Conservation (phyloP, 108 stramenopile genomes). For the Cyclotella cryptica region DNA sequence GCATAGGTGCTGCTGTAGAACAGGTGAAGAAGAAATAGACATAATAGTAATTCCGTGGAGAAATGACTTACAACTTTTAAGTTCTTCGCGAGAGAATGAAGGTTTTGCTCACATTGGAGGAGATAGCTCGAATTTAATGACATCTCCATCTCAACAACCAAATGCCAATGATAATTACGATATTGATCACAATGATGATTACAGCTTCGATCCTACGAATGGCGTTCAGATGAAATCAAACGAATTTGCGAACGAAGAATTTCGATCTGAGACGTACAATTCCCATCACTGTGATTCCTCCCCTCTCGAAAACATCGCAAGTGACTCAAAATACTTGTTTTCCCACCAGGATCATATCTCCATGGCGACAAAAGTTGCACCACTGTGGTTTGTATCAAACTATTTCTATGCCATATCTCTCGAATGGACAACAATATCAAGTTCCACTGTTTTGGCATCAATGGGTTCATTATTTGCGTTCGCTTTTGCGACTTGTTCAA, state of each 20-base stretch:
- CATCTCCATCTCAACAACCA: background rate
- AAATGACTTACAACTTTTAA: constrained; percentile 21
- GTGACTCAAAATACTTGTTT: constrained; percentile 19
- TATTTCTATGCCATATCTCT: constrained; percentile 89
- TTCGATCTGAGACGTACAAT: background rate
- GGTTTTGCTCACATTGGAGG: background rate
- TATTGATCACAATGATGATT: constrained; percentile 15
- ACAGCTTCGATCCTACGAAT: constrained; percentile 17
- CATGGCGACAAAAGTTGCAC: constrained; percentile 70
- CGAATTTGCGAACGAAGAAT: background rate
- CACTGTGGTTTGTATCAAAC: constrained; percentile 94
- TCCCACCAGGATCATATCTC: constrained; percentile 60
- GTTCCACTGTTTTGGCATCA: constrained; percentile 90
- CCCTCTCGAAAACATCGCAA: background rate
- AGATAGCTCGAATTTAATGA: constrained; percentile 10
- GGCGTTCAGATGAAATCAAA: constrained; percentile 8
- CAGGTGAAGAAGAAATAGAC: constrained; percentile 3
- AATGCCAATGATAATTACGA: background rate
- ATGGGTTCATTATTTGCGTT: constrained; percentile 96
- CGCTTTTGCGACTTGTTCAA: constrained; percentile 72
- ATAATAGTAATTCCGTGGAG: constrained; percentile 49
- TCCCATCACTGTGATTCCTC: constrained; percentile 11
- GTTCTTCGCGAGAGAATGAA: background rate
- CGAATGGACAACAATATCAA: constrained; percentile 87
- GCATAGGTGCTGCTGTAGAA: background rate